phyloP scores from a whole-genome alignment of 2,329 filamentous ascomycete genomes.

The Beauveria varroae region DNA sequence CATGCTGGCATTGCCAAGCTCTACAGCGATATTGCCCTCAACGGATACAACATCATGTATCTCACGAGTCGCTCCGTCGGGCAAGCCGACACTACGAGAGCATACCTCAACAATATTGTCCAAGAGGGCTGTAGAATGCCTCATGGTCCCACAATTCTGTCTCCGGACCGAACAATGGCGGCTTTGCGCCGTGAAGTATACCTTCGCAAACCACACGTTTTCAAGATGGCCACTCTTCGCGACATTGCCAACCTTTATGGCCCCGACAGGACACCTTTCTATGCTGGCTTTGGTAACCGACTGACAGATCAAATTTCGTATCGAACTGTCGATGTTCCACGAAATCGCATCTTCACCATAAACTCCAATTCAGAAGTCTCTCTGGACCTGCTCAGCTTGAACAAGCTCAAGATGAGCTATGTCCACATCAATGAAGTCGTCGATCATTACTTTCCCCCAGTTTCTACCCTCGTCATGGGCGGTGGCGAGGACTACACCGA shows the following conservation, averaged over 20 bases:
- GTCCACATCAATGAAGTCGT: slow-evolving; percentile 96
- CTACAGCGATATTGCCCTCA: slow-evolving; percentile 89
- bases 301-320: slow-evolving; percentile 95
- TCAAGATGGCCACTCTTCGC: slow-evolving; percentile 97
- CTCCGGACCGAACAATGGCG: slow-evolving; percentile 89
- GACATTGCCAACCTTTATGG: slow-evolving; percentile 89
- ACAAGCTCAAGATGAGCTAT: slow-evolving; percentile 94
- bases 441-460: slow-evolving; percentile 95
- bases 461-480: slow-evolving; percentile 76
- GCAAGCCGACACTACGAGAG: slow-evolving; percentile 81
- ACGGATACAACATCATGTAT: slow-evolving; percentile 99
- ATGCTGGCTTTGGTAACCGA: slow-evolving; percentile 93
- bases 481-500: slow-evolving; percentile 95
- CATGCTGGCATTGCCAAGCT: slow-evolving; percentile 94
- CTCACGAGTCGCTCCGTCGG: slow-evolving; percentile 90
- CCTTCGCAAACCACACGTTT: slow-evolving; percentile 91
- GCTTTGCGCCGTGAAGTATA: slow-evolving; percentile 89
- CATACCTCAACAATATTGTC: slow-evolving; percentile 81
- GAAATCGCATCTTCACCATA: slow-evolving; percentile 94
- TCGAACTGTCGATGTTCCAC: slow-evolving; percentile 89
- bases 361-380: slow-evolving; percentile 96
- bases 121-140: slow-evolving; percentile 85
- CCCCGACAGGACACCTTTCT: slow-evolving; percentile 73
- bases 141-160: slow-evolving; percentile 87
- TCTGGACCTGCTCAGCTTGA: slow-evolving; percentile 79